Base-by-base conservation (phyloP, 495 filamentous ascomycete genomes). In the Choiromyces venosus region DNA sequence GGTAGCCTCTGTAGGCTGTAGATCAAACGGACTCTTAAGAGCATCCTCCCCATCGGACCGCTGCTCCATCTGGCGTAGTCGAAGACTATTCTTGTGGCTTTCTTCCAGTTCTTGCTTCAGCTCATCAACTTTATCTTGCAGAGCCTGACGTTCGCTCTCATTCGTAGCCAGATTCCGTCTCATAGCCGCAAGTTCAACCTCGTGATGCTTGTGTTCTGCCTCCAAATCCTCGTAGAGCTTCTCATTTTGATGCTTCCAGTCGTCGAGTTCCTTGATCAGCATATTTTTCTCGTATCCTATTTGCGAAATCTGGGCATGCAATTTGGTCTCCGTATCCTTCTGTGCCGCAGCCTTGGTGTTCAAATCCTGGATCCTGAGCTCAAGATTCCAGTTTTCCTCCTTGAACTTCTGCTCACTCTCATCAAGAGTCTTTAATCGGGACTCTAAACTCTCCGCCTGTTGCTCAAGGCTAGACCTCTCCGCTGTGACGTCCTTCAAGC, bases 361-460 rank as follows among this genome's bases (percentile, higher is more conserved):
- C 37, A 93, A 84, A 69, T 97, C 93, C 71, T 96, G 95, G 37
- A 92, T 87, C 76, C 91, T 90, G 1, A 93, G 93, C 83, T 97
- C 95, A 64, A 99, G 86, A 73, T 90, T 92, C 95, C 95, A 99
- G 80, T 98, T 99, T 81, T 97, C 94, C 80, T 99, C 95, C 82
- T 97, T 98, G 82, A 94, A 96, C 25, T 92, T 89, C 81, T 93
- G 91, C 83, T 99, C 95, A 78, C 91, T 96, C 82, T 98, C 95
- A 78, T 97, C 93, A 42, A 98, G 84, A 9, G 85, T 86, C 78
- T 90, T 90, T 66, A 97, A 85, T 16, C 93, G 89, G 80, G 94
- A 89, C 70, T 89, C 86, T 72, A 96, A 88, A 1, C 88, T 88
- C 80, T 96, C 92, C 0, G 88, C 89, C 73, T 97, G 93, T 40